These are phyloP conservation scores for Pogostemon cablin DNA, from an alignment of 257 asterid genomes.

Conservation along the genomic window DNA sequence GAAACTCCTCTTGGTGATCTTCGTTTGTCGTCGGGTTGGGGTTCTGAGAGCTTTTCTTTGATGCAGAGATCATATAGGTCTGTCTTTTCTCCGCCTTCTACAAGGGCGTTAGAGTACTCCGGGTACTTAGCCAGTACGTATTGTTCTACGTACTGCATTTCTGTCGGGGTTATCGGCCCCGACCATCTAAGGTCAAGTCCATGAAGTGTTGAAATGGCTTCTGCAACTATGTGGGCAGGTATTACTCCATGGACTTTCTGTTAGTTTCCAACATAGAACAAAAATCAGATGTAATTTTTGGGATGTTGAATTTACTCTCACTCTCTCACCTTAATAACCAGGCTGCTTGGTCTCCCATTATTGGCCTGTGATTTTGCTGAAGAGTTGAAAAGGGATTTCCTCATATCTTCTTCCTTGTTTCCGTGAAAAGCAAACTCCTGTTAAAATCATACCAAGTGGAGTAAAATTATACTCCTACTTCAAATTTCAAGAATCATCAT, in stretches of 20 bases:
- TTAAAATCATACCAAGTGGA: neutral
- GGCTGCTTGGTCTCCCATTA: constrained; percentile 77
- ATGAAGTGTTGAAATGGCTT: constrained; percentile 83
- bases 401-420: constrained; percentile 51
- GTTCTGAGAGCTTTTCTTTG: constrained; percentile 53
- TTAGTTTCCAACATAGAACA: constrained; percentile 2
- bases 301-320: neutral
- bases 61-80: constrained; percentile 67
- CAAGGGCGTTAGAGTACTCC: constrained; percentile 74
- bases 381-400: constrained; percentile 42
- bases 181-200: constrained; percentile 91
- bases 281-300: neutral
- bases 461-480: neutral
- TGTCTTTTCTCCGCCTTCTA: constrained; percentile 72
- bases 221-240: constrained; percentile 87
- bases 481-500: constrained; percentile 2
- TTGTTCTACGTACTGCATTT: constrained; percentile 79
- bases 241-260: constrained; percentile 70
- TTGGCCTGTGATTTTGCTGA: constrained; percentile 49
- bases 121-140: constrained; percentile 85
- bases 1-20: constrained; percentile 55
- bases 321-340: constrained; percentile 71
- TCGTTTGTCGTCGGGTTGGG: constrained; percentile 45
- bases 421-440: constrained; percentile 34
- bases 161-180: constrained; percentile 87